Conservation (phyloP, 2,329 filamentous ascomycete species). For the Colletotrichum horii region DNA sequence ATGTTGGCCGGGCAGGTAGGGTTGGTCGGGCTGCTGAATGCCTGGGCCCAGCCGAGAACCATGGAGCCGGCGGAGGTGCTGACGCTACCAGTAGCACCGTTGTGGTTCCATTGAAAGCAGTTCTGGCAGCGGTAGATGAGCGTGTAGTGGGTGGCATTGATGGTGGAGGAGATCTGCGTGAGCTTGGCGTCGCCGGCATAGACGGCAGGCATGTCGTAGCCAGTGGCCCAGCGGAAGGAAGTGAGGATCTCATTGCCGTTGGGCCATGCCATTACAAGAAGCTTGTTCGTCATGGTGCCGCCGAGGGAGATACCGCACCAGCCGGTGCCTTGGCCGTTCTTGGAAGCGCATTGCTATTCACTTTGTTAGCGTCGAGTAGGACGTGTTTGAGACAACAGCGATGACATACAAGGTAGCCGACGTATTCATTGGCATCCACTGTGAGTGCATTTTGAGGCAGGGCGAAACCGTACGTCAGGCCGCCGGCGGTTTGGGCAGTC, state of each 20-base stretch:
- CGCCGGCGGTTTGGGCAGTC: slow-evolving; percentile 40
- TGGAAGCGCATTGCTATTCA: slow-evolving; percentile 48
- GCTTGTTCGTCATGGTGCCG: slow-evolving; percentile 60
- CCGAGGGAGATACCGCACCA: slow-evolving; percentile 65
- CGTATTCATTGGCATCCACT: slow-evolving; percentile 59
- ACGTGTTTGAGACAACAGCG: background rate
- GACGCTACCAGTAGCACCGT: slow-evolving; percentile 45
- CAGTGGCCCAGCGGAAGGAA: slow-evolving; percentile 61
- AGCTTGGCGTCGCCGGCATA: slow-evolving; percentile 68
- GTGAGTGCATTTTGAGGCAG: slow-evolving; percentile 54
- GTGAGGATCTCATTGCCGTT: slow-evolving; percentile 58
- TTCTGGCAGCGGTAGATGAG: slow-evolving; percentile 70
- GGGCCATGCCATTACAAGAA: slow-evolving; percentile 65
- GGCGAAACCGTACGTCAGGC: slow-evolving; percentile 59
- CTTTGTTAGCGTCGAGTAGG: background rate
- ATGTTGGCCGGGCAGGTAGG: slow-evolving; percentile 48
- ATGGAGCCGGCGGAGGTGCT: slow-evolving; percentile 49
- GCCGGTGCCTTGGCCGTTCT: slow-evolving; percentile 50
- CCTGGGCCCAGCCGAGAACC: slow-evolving; percentile 62
- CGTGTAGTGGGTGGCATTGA: slow-evolving; percentile 64
- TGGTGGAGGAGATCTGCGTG: slow-evolving; percentile 62
- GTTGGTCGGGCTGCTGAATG: slow-evolving; percentile 46
- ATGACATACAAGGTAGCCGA: slow-evolving; percentile 58
- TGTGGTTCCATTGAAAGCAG: slow-evolving; percentile 59
- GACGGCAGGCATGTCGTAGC: slow-evolving; percentile 61